Conservation (phyloP, 352 stramenopile genomes). For the Phytophthora europaea region DNA sequence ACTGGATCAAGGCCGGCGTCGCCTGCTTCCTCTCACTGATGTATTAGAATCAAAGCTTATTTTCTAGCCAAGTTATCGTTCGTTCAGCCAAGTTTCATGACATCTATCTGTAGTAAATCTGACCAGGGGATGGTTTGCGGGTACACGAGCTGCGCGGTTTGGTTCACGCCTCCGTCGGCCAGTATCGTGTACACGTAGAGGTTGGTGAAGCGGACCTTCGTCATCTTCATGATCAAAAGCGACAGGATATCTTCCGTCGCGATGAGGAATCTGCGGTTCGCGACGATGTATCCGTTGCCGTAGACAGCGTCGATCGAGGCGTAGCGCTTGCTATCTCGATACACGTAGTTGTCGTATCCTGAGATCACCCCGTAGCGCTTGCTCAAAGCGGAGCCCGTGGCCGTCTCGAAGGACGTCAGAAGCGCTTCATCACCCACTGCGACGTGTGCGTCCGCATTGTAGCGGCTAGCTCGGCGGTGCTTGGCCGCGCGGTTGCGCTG, state of each 20-base stretch:
- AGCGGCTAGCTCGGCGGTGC: background rate
- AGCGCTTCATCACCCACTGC: background rate
- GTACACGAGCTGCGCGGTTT: slow-evolving; percentile 43
- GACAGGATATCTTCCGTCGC: slow-evolving; percentile 41
- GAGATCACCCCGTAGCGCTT: slow-evolving; percentile 48
- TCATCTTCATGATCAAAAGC: slow-evolving; percentile 45
- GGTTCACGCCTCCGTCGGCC: slow-evolving; percentile 34
- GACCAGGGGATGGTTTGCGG: slow-evolving; percentile 33
- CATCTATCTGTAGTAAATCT: slow-evolving; percentile 29
- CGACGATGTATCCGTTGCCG: slow-evolving; percentile 45
- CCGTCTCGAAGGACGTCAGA: slow-evolving; percentile 35
- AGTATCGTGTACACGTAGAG: slow-evolving; percentile 47
- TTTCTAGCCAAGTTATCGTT: background rate
- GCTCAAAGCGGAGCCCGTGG: slow-evolving; percentile 22
- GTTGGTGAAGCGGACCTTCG: slow-evolving; percentile 32
- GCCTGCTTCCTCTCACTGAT: slow-evolving; percentile 94
- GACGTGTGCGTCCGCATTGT: background rate
- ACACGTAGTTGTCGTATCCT: slow-evolving; percentile 50
- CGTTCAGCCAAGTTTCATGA: slow-evolving; percentile 35
- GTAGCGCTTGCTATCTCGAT: slow-evolving; percentile 41
- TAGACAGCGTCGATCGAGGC: slow-evolving; percentile 51
- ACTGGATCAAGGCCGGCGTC: slow-evolving; percentile 97
- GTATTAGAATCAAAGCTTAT: slow-evolving; percentile 66
- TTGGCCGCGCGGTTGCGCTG: background rate
- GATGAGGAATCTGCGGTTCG: slow-evolving; percentile 47